A percentile compares a stretch with the other conserved stretches of the same genome.
phyloP scores from a whole-genome alignment of 2,329 filamentous ascomycete genomes.

The Lecanicillium sp. region DNA sequence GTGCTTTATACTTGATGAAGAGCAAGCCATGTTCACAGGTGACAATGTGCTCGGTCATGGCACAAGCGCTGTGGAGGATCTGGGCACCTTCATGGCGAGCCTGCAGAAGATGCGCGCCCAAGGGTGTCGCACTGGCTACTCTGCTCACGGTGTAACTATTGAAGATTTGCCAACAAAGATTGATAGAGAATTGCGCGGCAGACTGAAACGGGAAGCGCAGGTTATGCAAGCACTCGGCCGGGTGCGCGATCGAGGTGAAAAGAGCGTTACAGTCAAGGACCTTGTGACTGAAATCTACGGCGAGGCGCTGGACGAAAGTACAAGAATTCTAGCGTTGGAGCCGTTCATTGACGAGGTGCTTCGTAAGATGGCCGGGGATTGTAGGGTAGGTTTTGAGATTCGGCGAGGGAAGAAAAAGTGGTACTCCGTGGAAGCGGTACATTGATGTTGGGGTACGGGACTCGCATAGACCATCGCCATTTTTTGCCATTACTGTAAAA shows the following conservation, averaged over 20 bases:
- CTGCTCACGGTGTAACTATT: too few species aligned
- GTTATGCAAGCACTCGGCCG: slow-evolving; percentile 25
- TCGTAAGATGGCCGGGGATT: slow-evolving; percentile 33
- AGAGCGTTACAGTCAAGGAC: slow-evolving; percentile 29
- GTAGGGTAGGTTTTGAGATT: slow-evolving; percentile 31
- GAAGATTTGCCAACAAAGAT: too few species aligned
- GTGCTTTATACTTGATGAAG: slow-evolving; percentile 52
- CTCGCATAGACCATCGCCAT: too few species aligned
- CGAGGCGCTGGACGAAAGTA: slow-evolving; percentile 22
- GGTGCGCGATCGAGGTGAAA: slow-evolving; percentile 14
- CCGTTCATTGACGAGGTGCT: slow-evolving; percentile 35
- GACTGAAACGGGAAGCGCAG: too few species aligned
- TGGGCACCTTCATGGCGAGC: slow-evolving; percentile 54
- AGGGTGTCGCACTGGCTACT: too few species aligned
- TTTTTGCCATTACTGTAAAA: too few species aligned
- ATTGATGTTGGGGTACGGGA: too few species aligned
- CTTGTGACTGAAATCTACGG: slow-evolving; percentile 37
- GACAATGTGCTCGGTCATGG: slow-evolving; percentile 71
- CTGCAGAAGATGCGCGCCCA: too few species aligned
- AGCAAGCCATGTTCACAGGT: slow-evolving; percentile 64
- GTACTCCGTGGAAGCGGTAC: too few species aligned
- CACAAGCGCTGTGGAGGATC: slow-evolving; percentile 64
- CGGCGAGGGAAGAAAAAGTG: slow-evolving; percentile 27
- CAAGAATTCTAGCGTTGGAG: slow-evolving; percentile 28
- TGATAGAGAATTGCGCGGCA: too few species aligned